Evolutionary conservation across 495 filamentous ascomycete species (phyloP).

Genomic region (Xylaria grammica): DNA sequence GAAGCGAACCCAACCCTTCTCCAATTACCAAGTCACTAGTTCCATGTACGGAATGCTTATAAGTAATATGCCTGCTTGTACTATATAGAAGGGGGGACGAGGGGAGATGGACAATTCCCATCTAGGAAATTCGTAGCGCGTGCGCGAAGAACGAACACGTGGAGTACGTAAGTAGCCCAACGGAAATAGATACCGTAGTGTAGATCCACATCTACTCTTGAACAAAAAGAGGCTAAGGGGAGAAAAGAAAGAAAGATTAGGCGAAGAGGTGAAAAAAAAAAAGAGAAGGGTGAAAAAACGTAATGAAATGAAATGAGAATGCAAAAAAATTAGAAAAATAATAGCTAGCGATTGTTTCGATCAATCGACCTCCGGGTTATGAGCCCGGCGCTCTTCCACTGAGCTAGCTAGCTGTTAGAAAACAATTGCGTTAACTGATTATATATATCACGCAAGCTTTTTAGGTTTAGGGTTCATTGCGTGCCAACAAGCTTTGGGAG

Average conservation of each 20-base stretch:
- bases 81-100: too few species aligned
- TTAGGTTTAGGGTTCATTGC: too few species aligned
- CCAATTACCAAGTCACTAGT: background rate
- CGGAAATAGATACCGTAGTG: background rate
- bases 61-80: too few species aligned
- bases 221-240: too few species aligned
- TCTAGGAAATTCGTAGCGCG: background rate
- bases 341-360: conserved; percentile 50
- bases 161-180: background rate
- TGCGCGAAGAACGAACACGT: background rate
- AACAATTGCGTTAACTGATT: background rate
- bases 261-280: background rate
- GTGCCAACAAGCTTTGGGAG: too few species aligned
- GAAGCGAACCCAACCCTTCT: too few species aligned
- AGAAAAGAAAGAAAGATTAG: too few species aligned
- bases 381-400: conserved; percentile 53
- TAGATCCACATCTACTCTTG: too few species aligned
- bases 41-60: background rate
- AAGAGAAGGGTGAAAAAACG: background rate
- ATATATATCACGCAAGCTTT: too few species aligned
- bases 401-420: conserved; percentile 28
- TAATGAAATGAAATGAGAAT: background rate
- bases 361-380: conserved; percentile 54
- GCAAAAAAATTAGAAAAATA: background rate
- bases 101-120: too few species aligned